These are phyloP conservation scores for Hortiboletus flavorubellus DNA, from an alignment of 768 basidiomycete species.

Conservation along the genomic window DNA sequence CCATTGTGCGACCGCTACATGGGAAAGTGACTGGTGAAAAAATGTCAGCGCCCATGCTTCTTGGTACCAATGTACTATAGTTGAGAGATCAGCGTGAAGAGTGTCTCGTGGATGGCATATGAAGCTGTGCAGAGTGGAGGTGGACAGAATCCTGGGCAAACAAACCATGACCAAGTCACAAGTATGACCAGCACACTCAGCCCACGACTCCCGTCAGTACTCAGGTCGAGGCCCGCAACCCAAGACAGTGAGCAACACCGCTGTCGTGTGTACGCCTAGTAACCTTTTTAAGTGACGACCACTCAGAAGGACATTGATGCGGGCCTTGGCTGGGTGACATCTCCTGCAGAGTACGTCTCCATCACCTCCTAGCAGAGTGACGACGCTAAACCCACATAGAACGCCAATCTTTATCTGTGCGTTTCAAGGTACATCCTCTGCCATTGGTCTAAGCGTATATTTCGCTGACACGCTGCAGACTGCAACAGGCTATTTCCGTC, in stretches of 20 bases:
- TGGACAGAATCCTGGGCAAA: not conserved
- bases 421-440: constrained; percentile 42
- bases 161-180: not conserved
- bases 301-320: constrained; percentile 51
- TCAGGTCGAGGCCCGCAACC: constrained; percentile 31
- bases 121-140: no score
- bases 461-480: constrained; percentile 34
- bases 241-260: constrained; percentile 27
- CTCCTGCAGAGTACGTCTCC: constrained; percentile 56
- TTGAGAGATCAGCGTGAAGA: not conserved
- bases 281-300: constrained; percentile 41
- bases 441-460: not conserved
- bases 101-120: not conserved
- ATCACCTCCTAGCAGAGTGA: not conserved
- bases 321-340: constrained; percentile 58
- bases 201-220: constrained; percentile 33
- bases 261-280: not conserved
- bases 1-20: constrained; percentile 33
- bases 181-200: not conserved
- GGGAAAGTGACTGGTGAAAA: constrained; percentile 31
- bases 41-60: constrained; percentile 17
- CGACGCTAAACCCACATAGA: constrained; percentile 35
- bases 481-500: constrained; percentile 74
- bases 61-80: not conserved
- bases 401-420: constrained; percentile 82